These are phyloP conservation scores for Endogone sp. DNA, from an alignment of 192 early-diverging fungal species.

Conservation along the genomic window DNA sequence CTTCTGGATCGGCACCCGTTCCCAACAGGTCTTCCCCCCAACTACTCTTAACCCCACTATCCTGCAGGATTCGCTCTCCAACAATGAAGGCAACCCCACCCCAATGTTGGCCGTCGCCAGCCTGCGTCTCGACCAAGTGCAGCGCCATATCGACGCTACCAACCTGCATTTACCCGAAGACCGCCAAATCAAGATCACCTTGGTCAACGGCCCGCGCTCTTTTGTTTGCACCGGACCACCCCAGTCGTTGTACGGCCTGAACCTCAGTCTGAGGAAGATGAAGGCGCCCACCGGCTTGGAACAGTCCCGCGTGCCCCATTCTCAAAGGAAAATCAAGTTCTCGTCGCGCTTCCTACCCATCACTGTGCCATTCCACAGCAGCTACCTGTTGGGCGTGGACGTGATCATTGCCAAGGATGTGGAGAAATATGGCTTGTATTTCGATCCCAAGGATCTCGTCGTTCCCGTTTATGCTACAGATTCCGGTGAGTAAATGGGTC, in stretches of 20 bases:
- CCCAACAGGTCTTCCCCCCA: slow-evolving; percentile 74
- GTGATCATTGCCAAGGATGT: slow-evolving; percentile 68
- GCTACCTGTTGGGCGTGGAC: slow-evolving; percentile 67
- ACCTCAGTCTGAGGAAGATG: slow-evolving; percentile 86
- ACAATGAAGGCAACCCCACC: slow-evolving; percentile 88
- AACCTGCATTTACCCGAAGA: slow-evolving; percentile 83
- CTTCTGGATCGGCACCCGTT: slow-evolving; percentile 78
- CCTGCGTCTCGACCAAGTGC: slow-evolving; percentile 77
- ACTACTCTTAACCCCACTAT: slow-evolving; percentile 85
- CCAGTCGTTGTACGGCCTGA: slow-evolving; percentile 89
- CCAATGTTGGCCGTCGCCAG: slow-evolving; percentile 90
- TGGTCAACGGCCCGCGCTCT: slow-evolving; percentile 88
- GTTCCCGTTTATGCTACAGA: slow-evolving; percentile 80
- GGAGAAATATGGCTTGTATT: slow-evolving; percentile 52
- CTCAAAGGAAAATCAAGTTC: slow-evolving; percentile 89
- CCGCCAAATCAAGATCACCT: slow-evolving; percentile 78
- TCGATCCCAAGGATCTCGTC: slow-evolving; percentile 59
- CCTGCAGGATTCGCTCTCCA: slow-evolving; percentile 81
- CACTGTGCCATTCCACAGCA: slow-evolving; percentile 87
- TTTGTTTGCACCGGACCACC: slow-evolving; percentile 88
- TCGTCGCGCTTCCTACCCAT: slow-evolving; percentile 90
- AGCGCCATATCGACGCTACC: slow-evolving; percentile 82
- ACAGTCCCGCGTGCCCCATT: slow-evolving; percentile 84
- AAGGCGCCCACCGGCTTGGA: slow-evolving; percentile 83
- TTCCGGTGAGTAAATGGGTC: slow-evolving; percentile 52